Base-by-base conservation (phyloP, 2,329 filamentous ascomycete species). In the Xylariomycetidae sp. region DNA sequence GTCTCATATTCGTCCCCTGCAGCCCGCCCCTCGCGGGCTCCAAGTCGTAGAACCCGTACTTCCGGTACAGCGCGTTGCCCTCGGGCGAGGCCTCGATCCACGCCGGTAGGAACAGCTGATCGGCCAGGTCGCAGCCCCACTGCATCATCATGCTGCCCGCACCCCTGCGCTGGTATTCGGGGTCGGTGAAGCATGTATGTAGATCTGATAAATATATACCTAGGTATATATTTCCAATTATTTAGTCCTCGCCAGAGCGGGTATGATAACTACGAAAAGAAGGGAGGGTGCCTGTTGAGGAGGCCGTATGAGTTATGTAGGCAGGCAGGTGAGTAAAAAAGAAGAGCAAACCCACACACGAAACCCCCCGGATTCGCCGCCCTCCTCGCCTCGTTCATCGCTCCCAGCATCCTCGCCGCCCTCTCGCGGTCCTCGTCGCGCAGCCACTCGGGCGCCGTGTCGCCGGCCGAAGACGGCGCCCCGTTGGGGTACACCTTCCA, bases 161-260 rank as follows among this genome's bases (percentile, higher is more conserved):
- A 5, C 62, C 62, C 6, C 56, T 55, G 28, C 51, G 49, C 29
- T 63, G 60, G 34, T 62, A 57, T 11, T 53, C 51, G 2, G 61
- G 53, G 28, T 61, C 50, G 3, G 62, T 65, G 26, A 63, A 57
- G 20, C 66, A 48, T 2, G 61, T 48, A 29, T 60, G 58, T 3
- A 66, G 42, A 33, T 63, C 61, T 42, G 16, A n/a, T n/a, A n/a
- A n/a, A n/a, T n/a, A n/a, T n/a, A n/a, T n/a, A n/a, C n/a, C n/a
- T n/a, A n/a, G n/a, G n/a, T n/a, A n/a, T n/a, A n/a, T n/a, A n/a
- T n/a, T n/a, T n/a, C n/a, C n/a, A n/a, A n/a, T n/a, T n/a, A n/a
- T n/a, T n/a, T n/a, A n/a, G n/a, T n/a, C n/a, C n/a, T n/a, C n/a
- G n/a, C n/a, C n/a, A n/a, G n/a, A n/a, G n/a, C n/a, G n/a, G n/a